Evolutionary conservation across 176 grass and related monocot genomes (phyloP).

Genomic region (Chloris gayana): DNA sequence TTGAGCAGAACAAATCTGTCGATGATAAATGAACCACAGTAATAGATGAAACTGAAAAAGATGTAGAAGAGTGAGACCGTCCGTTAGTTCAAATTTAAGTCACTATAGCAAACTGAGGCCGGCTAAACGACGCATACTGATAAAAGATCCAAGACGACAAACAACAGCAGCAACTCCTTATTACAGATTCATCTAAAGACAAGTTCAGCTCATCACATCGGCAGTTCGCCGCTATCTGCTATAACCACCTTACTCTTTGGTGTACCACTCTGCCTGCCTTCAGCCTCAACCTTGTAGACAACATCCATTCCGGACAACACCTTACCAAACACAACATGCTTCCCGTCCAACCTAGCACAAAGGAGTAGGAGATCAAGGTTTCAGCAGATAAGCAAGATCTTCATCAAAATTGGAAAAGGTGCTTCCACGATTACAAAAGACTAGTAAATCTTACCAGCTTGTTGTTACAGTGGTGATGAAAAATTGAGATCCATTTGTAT

Average conservation of each 20-base stretch:
- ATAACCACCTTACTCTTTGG: conserved; percentile 87
- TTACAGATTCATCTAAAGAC: not conserved
- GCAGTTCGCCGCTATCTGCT: conserved; percentile 77
- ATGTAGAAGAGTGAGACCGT: not conserved
- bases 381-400: not conserved
- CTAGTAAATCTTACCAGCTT: conserved; percentile 60
- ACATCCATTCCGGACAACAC: conserved; percentile 98
- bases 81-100: not conserved
- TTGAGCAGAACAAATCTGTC: not conserved
- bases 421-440: not conserved
- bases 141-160: conserved; percentile 18
- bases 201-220: conserved; percentile 47
- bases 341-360: conserved; percentile 83
- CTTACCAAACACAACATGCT: conserved; percentile 97
- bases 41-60: not conserved
- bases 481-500: conserved; percentile 97
- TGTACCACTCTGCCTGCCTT: conserved; percentile 73
- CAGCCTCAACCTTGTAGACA: conserved; percentile 95
- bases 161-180: not conserved
- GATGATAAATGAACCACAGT: not conserved
- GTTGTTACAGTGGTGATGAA: conserved; percentile 98
- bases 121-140: not conserved
- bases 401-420: not conserved
- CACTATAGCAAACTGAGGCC: conserved; percentile 18
- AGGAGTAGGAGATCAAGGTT: not conserved